Conservation (phyloP, 495 filamentous ascomycete genomes). For the Durotheca rogersii region DNA sequence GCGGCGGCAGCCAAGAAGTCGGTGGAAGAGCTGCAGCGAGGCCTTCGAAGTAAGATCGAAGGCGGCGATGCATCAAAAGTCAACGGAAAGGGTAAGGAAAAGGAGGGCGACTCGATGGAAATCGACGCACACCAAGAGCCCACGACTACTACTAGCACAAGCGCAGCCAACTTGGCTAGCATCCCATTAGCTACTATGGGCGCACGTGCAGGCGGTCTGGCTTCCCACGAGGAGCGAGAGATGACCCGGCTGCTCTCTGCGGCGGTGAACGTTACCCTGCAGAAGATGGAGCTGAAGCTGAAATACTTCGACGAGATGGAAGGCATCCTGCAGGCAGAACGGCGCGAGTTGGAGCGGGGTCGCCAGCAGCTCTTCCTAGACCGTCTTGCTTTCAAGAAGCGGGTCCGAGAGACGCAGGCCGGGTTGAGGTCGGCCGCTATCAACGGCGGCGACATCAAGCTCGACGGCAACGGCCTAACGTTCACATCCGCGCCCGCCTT, state of each 20-base stretch:
- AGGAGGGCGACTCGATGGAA: constrained; percentile 59
- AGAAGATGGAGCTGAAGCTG: constrained; percentile 81
- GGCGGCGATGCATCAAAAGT: constrained; percentile 57
- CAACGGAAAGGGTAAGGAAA: constrained; percentile 55
- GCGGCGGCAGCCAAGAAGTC: constrained; percentile 84
- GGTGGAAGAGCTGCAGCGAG: constrained; percentile 78
- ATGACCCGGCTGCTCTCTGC: constrained; percentile 89
- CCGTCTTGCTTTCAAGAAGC: constrained; percentile 82
- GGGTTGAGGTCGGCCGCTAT: constrained; percentile 62
- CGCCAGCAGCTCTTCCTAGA: constrained; percentile 93
- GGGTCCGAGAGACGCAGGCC: constrained; percentile 79
- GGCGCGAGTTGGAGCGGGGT: constrained; percentile 85
- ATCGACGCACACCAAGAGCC: constrained; percentile 49
- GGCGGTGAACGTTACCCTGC: constrained; percentile 78
- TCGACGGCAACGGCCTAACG: constrained; percentile 57
- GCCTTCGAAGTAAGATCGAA: constrained; percentile 71
- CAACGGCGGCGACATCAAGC: constrained; percentile 57
- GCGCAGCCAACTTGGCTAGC: constrained; percentile 63
- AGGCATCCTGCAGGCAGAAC: constrained; percentile 82
- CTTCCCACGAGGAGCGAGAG: constrained; percentile 93
- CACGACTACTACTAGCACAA: constrained; percentile 42
- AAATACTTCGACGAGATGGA: constrained; percentile 97
- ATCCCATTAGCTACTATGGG: constrained; percentile 83
- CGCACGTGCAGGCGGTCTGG: constrained; percentile 80
- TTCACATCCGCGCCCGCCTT: constrained; percentile 56